Evolutionary conservation across 805 yeast genomes (phyloP), one percentile per base, ranked within the genome.

Genomic region (Candida peoriensis): DNA sequence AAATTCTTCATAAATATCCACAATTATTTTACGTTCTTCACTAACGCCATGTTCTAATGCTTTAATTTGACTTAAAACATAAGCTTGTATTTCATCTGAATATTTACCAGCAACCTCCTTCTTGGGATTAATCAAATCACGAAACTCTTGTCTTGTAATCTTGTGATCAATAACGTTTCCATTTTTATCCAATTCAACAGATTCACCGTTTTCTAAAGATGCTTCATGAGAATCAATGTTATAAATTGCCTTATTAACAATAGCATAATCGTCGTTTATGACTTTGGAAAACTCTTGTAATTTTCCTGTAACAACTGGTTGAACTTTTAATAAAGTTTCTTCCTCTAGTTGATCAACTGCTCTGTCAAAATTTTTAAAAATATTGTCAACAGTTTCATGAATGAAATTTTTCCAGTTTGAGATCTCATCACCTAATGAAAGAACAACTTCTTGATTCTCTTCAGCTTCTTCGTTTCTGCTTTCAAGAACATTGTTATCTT

Each of bases 1-100:
- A 65, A 82, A 83, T 41, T 82, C 82, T 54, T 82, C 89, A 52
- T 78, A 70, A 0, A 79, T 69, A 43, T 83, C 89, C 34, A 81
- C 66, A 24, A 79, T 69, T 15, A 61, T 54, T 15, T 60, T 52
- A 48, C 74, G 67, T 22, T 64, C 56, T 2, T 51, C 48, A 20
- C 65, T 60, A 9, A 64, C 59, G 6, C 55, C 57, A 4, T 56
- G 47, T 27, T 68, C 61, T 17, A 65, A 58, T 5, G 47, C 48
- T 16, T 54, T 44, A 27, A 64, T 55, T 10, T 56, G 44, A 6
- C 49, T 36, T 10, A 49, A 44, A 33, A 70, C 48, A 17, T 57
- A 49, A 2, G 41, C 43, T 14, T 61, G 58, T 25, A 71, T 54
- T 1, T 39, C 38, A 14, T 58, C 60, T 0, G 68, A 60, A 16